A percentile compares a stretch with the other conserved stretches of the same genome.
Evolutionary conservation across 2,329 filamentous ascomycete genomes (phyloP).

Genomic region (Colletotrichum sp.): DNA sequence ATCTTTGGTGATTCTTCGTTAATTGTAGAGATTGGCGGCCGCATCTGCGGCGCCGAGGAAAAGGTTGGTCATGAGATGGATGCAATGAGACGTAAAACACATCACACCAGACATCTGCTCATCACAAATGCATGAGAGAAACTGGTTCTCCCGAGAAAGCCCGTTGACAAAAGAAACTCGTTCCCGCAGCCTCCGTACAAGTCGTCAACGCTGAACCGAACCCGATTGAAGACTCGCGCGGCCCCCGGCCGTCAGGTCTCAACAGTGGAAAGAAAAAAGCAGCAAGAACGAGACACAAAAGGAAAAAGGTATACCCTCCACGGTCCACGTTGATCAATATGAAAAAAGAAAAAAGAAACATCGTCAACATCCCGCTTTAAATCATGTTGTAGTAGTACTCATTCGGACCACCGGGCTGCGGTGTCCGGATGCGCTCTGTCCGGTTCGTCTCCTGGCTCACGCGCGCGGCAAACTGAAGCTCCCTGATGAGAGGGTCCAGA

Average conservation of each 20-base stretch:
- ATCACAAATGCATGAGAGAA: neutral
- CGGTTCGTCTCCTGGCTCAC: conserved; percentile 16
- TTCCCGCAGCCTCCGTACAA: neutral
- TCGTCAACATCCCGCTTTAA: neutral
- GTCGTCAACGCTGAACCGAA: neutral
- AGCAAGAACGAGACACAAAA: neutral
- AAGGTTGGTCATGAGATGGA: neutral
- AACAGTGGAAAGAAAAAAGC: neutral
- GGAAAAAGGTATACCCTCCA: neutral
- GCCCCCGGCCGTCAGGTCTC: neutral
- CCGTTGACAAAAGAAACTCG: neutral
- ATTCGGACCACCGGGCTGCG: neutral
- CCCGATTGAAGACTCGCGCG: neutral
- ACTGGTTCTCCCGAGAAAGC: neutral
- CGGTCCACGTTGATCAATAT: neutral
- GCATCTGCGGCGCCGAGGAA: neutral
- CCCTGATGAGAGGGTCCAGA: conserved; percentile 50
- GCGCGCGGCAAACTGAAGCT: conserved; percentile 31
- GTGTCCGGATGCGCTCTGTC: neutral
- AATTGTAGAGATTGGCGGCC: neutral
- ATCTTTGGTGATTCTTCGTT: neutral
- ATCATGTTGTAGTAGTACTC: conserved; percentile 10
- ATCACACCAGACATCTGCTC: neutral
- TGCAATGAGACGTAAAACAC: neutral
- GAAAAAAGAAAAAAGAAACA: neutral